phyloP scores from a whole-genome alignment of 352 stramenopile species.

The Phytopythium vexans region DNA sequence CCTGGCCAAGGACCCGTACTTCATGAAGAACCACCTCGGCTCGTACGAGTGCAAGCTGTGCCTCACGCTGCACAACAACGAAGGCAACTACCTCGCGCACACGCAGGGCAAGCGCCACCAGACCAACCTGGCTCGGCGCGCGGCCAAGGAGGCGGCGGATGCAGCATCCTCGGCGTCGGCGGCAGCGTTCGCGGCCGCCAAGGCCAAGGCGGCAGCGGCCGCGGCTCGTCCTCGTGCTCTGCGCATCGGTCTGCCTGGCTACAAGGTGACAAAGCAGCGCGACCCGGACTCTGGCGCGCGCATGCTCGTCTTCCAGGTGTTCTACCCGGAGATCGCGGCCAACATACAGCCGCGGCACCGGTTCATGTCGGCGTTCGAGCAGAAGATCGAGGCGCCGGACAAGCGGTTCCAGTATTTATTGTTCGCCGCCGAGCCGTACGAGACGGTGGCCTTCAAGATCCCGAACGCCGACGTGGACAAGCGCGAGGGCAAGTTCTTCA shows the following conservation, averaged over 20 bases:
- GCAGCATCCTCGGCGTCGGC: conserved; percentile 43
- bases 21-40: conserved; percentile 99
- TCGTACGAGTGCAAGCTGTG: conserved; percentile 99
- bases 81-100: conserved; percentile 99
- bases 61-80: conserved; percentile 98
- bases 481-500: conserved; percentile 94
- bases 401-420: conserved; percentile 96
- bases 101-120: conserved; percentile 99
- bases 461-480: conserved; percentile 96
- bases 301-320: conserved; percentile 93
- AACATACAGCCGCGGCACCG: conserved; percentile 95
- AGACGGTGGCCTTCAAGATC: conserved; percentile 99
- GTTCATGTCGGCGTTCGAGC: conserved; percentile 99
- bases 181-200: conserved; percentile 28
- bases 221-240: conserved; percentile 76
- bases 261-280: conserved; percentile 96
- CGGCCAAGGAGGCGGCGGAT: conserved; percentile 77
- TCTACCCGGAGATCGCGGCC: conserved; percentile 95
- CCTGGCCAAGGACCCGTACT: conserved; percentile 99
- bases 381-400: conserved; percentile 96
- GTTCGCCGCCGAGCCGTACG: conserved; percentile 98
- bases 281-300: conserved; percentile 80
- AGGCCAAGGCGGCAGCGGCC: conserved; percentile 28
- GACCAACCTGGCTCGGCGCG: conserved; percentile 92
- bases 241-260: conserved; percentile 96